Base-by-base conservation (phyloP, 2,329 filamentous ascomycete species). In the Aurifilum marmelostoma region DNA sequence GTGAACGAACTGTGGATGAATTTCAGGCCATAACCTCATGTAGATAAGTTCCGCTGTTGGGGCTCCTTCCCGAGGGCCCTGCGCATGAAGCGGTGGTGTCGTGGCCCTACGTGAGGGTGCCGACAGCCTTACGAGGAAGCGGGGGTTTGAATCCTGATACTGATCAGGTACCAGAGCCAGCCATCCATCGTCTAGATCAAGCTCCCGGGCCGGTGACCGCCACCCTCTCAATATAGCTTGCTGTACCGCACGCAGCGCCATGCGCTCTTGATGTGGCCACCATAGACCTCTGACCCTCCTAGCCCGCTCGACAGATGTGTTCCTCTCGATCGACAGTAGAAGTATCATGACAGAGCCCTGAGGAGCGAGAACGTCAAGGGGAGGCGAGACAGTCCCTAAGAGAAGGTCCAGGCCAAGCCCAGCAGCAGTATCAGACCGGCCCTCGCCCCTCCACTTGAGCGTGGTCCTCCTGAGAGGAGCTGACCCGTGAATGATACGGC, bases 51-150 rank as follows among this genome's bases (percentile, higher is more conserved):
- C 52, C 52, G 52, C 52, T 56, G 32, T 21, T 37, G 56, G 6
- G 56, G 56, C 56, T 37, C 56, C 56, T 56, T 56, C 52, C 52
- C 52, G 52, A 18, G 52, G 52, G 7, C 11, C 8, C 52, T 29
- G 27, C 12, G 24, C 52, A 56, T 3, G 52, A 56, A 56, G 24
- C 52, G 24, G 14, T 56, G 52, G 12, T 29, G 52, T 32, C 52
- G 52, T 29, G 52, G 27, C 14, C 5, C 24, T 29, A 56, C 24
- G 52, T 21, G 27, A 59, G 56, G 32, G 37, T 59, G 32, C 56
- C 21, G 56, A 21, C 56, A 59, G 56, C 56, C 56, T 59, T 59
- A n/a, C 56, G 8, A n/a, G 21, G 29, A 59, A 32, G 32, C 56
- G 21, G 32, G 56, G 56, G 24, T 29, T 16, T 32, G 12, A 18